These are phyloP conservation scores for Litsea cubeba DNA, from an alignment of 164 flowering plant genomes.

Conservation along the genomic window DNA sequence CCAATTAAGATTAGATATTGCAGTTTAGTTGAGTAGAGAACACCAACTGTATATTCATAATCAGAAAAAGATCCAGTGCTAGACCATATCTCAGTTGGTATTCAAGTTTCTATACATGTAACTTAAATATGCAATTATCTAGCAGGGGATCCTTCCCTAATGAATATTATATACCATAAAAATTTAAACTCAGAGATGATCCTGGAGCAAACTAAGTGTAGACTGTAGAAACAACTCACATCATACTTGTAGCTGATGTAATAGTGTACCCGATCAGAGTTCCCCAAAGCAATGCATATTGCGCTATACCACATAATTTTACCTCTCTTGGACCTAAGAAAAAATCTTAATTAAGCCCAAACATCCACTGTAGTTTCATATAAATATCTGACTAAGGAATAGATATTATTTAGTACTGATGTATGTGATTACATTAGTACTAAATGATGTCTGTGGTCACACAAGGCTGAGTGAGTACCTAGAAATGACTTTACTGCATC, in stretches of 20 bases:
- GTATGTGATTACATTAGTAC: no score
- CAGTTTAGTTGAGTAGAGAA: not conserved
- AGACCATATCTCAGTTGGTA: no score
- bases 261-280: conserved; percentile 30
- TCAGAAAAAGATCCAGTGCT: no score
- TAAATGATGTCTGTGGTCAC: not conserved
- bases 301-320: conserved; percentile 18
- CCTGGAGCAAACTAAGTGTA: no score
- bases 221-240: conserved; percentile 16
- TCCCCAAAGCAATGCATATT: conserved; percentile 27
- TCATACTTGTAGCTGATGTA: conserved; percentile 30
- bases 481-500: conserved; percentile 10
- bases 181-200: no score
- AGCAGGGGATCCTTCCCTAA: no score
- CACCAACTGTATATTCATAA: not conserved
- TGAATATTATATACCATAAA: no score
- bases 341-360: not conserved
- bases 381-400: not conserved
- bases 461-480: conserved; percentile 1
- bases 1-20: not conserved
- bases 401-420: no score
- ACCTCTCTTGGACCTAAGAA: conserved; percentile 22
- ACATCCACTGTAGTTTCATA: not conserved
- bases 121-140: no score
- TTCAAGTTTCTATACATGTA: no score